Percentiles rank a stretch among this genome's conserved stretches.
phyloP scores from a whole-genome alignment of 768 basidiomycete species.

The Mycena chlorophos region DNA sequence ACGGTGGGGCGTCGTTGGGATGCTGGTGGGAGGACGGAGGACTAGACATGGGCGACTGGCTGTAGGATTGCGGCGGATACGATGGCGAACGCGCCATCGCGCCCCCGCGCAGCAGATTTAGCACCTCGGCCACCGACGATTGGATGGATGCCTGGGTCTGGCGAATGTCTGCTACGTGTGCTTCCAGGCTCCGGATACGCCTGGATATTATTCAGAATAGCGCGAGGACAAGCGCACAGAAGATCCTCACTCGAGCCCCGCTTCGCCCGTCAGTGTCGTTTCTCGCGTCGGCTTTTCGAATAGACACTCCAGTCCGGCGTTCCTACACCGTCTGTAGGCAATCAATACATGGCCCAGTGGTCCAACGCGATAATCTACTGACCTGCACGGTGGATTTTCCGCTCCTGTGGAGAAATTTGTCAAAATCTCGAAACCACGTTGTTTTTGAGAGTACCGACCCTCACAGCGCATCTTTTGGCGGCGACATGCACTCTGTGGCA shows the following conservation, averaged over 20 bases:
- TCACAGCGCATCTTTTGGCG: slow-evolving; percentile 98
- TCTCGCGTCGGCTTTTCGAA: slow-evolving; percentile 93
- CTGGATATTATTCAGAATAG: slow-evolving; percentile 43
- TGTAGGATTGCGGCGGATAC: slow-evolving; percentile 53
- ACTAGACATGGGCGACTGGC: slow-evolving; percentile 63
- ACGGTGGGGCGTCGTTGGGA: slow-evolving; percentile 37
- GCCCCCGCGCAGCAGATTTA: slow-evolving; percentile 69
- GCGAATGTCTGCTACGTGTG: slow-evolving; percentile 82
- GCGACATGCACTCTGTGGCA: slow-evolving; percentile 81
- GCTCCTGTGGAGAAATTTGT: too few relatives aligned
- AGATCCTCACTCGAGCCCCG: slow-evolving; percentile 76
- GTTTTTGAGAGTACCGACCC: too few relatives aligned
- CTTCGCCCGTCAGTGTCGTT: slow-evolving; percentile 84
- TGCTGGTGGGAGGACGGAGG: slow-evolving; percentile 46
- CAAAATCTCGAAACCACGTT: too few relatives aligned
- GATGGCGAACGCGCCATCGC: slow-evolving; percentile 66
- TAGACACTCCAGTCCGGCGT: slow-evolving; percentile 86
- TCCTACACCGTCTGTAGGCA: slow-evolving; percentile 63
- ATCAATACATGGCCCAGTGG: neutral
- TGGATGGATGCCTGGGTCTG: slow-evolving; percentile 74
- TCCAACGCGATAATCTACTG: neutral
- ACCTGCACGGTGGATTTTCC: slow-evolving; percentile 92
- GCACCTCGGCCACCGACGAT: slow-evolving; percentile 76
- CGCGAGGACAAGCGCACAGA: slow-evolving; percentile 4
- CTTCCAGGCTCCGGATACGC: slow-evolving; percentile 86